Conservation (phyloP, 306 rosid species). For the Malus fusca region DNA sequence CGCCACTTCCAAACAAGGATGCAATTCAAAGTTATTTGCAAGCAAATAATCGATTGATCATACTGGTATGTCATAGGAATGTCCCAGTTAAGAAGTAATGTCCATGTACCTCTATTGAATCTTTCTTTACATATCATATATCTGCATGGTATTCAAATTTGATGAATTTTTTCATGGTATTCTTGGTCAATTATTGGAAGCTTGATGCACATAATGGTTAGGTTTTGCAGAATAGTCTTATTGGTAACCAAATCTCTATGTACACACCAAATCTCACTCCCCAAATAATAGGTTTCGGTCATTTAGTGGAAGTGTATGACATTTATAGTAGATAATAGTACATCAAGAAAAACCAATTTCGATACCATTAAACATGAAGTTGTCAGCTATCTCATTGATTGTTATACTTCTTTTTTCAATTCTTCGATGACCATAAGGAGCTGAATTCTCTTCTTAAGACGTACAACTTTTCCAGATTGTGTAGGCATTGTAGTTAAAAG, state of each 20-base stretch:
- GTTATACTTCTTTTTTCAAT: background rate
- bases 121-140: background rate
- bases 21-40: slow-evolving; percentile 51
- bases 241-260: background rate
- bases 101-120: background rate
- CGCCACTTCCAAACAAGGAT: slow-evolving; percentile 44
- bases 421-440: background rate
- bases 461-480: background rate
- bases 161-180: background rate
- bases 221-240: background rate
- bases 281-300: background rate
- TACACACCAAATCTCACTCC: background rate
- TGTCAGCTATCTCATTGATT: background rate
- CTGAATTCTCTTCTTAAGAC: background rate
- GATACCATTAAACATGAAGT: background rate
- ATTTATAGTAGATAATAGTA: background rate
- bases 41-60: slow-evolving; percentile 72
- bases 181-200: background rate
- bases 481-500: background rate
- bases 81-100: background rate
- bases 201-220: background rate
- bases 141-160: background rate
- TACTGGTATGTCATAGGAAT: slow-evolving; percentile 55
- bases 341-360: background rate
- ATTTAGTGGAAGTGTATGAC: background rate